These are phyloP conservation scores for Colletotrichum scovillei DNA, from an alignment of 2,329 filamentous ascomycete species.

Conservation along the genomic window DNA sequence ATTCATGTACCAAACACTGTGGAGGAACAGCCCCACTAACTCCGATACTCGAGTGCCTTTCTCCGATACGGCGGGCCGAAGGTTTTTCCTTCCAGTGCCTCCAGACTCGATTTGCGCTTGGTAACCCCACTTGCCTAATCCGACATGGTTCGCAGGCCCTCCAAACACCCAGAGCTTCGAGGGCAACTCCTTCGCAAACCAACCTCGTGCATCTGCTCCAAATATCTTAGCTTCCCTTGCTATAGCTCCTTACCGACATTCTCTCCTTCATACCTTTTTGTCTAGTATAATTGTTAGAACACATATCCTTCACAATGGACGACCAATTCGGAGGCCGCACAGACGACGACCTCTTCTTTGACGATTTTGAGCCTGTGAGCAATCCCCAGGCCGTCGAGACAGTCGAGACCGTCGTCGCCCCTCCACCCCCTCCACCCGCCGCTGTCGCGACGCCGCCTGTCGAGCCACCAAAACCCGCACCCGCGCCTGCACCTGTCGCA, in stretches of 20 bases:
- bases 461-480: constrained; percentile 14
- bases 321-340: constrained; percentile 71
- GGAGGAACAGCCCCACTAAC: not conserved
- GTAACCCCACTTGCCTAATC: constrained; percentile 28
- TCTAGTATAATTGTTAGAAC: not conserved
- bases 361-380: constrained; percentile 66
- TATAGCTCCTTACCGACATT: not conserved
- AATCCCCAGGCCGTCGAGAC: constrained; percentile 16
- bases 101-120: not conserved
- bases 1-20: not conserved
- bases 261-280: not conserved
- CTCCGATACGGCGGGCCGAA: constrained; percentile 6
- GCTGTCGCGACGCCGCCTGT: constrained; percentile 20
- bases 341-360: constrained; percentile 72
- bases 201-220: constrained; percentile 9
- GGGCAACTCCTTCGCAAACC: constrained; percentile 15
- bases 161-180: constrained; percentile 18
- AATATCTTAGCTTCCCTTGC: not conserved
- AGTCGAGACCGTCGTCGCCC: constrained; percentile 14
- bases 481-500: not conserved
- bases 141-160: constrained; percentile 18
- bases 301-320: constrained; percentile 55
- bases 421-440: constrained; percentile 24
- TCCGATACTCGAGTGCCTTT: not conserved
- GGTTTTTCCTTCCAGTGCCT: not conserved